Percentiles rank a stretch among this genome's conserved stretches.
Evolutionary conservation across 2,329 filamentous ascomycete genomes (phyloP).

Genomic region (Microsporum audouinii): DNA sequence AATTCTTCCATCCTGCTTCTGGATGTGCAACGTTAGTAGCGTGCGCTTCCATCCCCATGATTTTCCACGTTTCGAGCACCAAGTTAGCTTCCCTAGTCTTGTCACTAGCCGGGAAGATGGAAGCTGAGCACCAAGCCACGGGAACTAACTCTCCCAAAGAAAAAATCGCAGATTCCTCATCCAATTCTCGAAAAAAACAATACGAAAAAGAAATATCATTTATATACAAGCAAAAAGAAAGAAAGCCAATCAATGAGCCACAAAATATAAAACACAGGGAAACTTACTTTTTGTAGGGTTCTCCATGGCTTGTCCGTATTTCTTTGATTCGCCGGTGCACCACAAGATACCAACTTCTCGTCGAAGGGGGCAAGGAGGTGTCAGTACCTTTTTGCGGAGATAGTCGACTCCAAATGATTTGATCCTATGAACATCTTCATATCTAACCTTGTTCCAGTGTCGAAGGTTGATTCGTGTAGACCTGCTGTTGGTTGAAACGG

Average conservation of each 20-base stretch:
- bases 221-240: not conserved
- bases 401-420: not conserved
- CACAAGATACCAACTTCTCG: not conserved
- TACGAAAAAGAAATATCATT: not conserved
- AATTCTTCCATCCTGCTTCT: not conserved
- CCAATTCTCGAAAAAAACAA: not conserved
- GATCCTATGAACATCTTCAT: not conserved
- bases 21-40: not conserved
- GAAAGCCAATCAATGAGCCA: not conserved
- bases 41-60: not conserved
- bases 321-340: not conserved
- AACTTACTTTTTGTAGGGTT: not conserved
- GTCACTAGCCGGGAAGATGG: not conserved
- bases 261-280: not conserved
- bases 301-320: not conserved
- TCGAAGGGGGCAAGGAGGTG: not conserved
- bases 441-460: not conserved
- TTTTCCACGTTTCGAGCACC: conserved; percentile 1
- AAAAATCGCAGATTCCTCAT: not conserved
- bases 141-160: not conserved
- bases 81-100: not conserved
- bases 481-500: not conserved
- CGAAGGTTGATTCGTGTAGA: not conserved
- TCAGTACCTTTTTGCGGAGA: not conserved
- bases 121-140: not conserved